Evolutionary conservation across 2,329 filamentous ascomycete genomes (phyloP).

Genomic region (Fusarium goolgardi): DNA sequence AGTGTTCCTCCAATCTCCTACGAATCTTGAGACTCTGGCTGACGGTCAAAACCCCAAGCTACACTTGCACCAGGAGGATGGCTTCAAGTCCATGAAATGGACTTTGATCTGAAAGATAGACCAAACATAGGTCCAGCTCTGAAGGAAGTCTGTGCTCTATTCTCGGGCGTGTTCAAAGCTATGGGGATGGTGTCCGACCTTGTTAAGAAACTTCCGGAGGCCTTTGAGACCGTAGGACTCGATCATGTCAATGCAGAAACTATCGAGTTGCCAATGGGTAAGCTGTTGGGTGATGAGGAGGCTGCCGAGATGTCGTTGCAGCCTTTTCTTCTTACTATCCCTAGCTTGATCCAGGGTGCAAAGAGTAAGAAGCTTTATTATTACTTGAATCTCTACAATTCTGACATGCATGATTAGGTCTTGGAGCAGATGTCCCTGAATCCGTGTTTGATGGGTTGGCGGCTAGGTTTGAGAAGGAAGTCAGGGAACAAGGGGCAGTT

Average conservation of each 20-base stretch:
- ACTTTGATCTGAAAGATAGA: background rate
- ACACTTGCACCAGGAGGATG: constrained; percentile 22
- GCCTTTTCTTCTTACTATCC: constrained; percentile 18
- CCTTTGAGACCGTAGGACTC: constrained; percentile 4
- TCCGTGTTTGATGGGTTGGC: constrained; percentile 2
- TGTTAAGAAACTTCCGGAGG: background rate
- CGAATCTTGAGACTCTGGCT: rapidly evolving
- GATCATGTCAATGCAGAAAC: background rate
- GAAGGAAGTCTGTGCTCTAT: constrained; percentile 8
- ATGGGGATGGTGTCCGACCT: constrained; percentile 13
- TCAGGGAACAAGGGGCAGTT: constrained; percentile 6
- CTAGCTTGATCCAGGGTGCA: constrained; percentile 3
- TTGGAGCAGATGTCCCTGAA: constrained; percentile 4
- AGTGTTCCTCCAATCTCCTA: rapidly evolving
- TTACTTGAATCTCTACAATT: too few relatives aligned
- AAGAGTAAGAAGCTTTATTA: constrained; percentile 2
- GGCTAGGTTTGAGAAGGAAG: constrained; percentile 25
- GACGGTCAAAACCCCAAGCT: background rate
- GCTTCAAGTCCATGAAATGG: constrained; percentile 29
- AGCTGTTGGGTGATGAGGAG: background rate
- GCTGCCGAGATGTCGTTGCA: constrained; percentile 1
- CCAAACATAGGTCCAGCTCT: background rate
- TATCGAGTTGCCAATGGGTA: constrained; percentile 20
- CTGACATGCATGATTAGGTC: background rate
- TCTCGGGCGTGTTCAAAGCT: constrained; percentile 17